Base-by-base conservation (phyloP, 257 asterid genomes). In the Sherardia arvensis region DNA sequence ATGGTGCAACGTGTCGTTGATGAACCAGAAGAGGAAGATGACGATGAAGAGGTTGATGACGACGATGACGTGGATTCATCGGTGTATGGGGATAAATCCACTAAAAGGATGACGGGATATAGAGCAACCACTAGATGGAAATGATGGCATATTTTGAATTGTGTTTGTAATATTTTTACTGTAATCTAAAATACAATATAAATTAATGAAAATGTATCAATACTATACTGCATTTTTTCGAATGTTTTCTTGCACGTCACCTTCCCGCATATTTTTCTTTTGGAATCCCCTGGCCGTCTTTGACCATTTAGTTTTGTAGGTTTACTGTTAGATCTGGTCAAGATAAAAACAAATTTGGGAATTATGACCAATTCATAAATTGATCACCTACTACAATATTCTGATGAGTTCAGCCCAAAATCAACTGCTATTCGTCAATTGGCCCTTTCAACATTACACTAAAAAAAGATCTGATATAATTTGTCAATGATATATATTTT, bases 1-100 rank as follows among this genome's bases (percentile, higher is more conserved):
- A 29, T 69, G 9, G 74, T 34, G 18, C 79, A 68, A 40, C 68
- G 57, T 26, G 66, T 62, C 43, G 65, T 62, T 33, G 74, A 53
- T 54, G 79, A 55, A 21, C 51, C 68, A 2, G 23, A 72, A 55
- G 48, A 70, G 15, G 28, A 75, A 33, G 71, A 71, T 18, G 15
- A 65, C 5, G 55, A 28, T 11, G 71, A 59, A n/a, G 71, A 69
- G 1, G 72, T 4, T 15, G 48, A 64, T 47, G 76, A 4, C 12
- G 73, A 69, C 0, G 61, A 70, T 18, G 62, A 79, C 4, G 65
- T 70, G 0, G 76, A 64, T 48, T 73, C 53, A 87, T 77, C 69
- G 78, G 26, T 28, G 6, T 72, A 53, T 45, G 73, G 65, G 53
- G 71, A 66, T 49, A 79, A 72, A 59, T 69, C 48, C 21, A 62